Evolutionary conservation across 2,329 filamentous ascomycete genomes (phyloP), one percentile per base, ranked within the genome.

Genomic region (Monosporascus sp.): DNA sequence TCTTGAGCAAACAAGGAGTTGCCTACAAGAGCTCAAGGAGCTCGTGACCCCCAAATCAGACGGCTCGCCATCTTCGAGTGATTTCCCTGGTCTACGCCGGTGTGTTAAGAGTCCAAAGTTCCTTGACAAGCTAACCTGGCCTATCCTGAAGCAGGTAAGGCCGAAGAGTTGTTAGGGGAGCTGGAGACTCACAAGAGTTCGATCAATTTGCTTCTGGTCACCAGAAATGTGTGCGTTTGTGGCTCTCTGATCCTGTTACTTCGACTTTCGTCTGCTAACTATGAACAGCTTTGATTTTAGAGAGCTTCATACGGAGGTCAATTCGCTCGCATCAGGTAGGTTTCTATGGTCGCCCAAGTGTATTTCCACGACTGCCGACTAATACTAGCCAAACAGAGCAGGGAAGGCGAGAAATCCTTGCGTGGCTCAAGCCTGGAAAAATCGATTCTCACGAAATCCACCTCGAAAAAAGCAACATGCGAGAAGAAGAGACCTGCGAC

Each of bases 401-500:
- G 15, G 51, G 52, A 5, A 49, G 17, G 18, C 22, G 9, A 9
- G 18, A 9, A 1, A 53, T 55, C n/a, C 6, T 57, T 8, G 20
- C 45, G 1, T 38, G 41, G 37, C 49, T 50, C 5, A 18, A 46
- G 3, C 51, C 51, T 15, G 20, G 14, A 11, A 39, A 49, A 18
- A 18, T 11, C 6, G 47, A 15, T 1, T 51, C 51, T 1, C 11
- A 39, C 39, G 27, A n/a, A 6, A 48, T 57, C 4, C 55, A 57
- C 44, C 48, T 22, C 3, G 31, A 53, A 3, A 50, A 50, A 38
- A 48, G 27, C 39, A 25, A 7, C 2, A 49, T 50, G 14, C 53
- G 50, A 36, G 53, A 57, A 34, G 24, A 53, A 1, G 39, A 54
- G 9, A 57, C 56, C 7, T 57, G 56, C 31, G 22, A 48, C 14